Conservation (phyloP, 2,329 filamentous ascomycete species). For the Diaporthe eres region DNA sequence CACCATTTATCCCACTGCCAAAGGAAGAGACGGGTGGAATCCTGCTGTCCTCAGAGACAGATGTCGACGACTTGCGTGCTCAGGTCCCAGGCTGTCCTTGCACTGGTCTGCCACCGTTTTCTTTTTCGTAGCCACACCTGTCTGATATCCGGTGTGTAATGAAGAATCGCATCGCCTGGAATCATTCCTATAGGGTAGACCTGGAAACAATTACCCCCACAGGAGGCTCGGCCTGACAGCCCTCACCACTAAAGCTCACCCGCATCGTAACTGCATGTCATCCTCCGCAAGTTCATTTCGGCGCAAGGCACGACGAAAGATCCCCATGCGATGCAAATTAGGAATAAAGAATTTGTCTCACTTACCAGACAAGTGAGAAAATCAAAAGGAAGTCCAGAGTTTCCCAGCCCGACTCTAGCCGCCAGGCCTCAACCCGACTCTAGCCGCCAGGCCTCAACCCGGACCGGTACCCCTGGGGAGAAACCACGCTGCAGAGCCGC, state of each 20-base stretch:
- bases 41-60: neutral
- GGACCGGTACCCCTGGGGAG: slow-evolving; percentile 2
- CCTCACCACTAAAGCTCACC: neutral
- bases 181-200: neutral
- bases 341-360: neutral
- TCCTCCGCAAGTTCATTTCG: neutral
- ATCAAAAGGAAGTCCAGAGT: neutral
- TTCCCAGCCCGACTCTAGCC: slow-evolving; percentile 13
- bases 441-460: slow-evolving; percentile 18
- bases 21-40: no score
- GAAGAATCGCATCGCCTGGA: no score
- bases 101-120: neutral
- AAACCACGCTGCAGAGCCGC: neutral
- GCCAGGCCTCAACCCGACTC: slow-evolving; percentile 12
- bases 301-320: neutral
- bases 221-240: neutral
- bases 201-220: neutral
- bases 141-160: no score
- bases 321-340: neutral
- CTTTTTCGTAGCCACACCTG: no score
- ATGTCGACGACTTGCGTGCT: neutral
- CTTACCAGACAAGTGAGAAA: neutral
- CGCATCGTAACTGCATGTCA: neutral
- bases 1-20: no score
- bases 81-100: neutral